A percentile compares a stretch with the other conserved stretches of the same genome.
These are phyloP conservation scores for Cerioporus squamosus DNA, from an alignment of 1,284 basidiomycete genomes.

Conservation along the genomic window DNA sequence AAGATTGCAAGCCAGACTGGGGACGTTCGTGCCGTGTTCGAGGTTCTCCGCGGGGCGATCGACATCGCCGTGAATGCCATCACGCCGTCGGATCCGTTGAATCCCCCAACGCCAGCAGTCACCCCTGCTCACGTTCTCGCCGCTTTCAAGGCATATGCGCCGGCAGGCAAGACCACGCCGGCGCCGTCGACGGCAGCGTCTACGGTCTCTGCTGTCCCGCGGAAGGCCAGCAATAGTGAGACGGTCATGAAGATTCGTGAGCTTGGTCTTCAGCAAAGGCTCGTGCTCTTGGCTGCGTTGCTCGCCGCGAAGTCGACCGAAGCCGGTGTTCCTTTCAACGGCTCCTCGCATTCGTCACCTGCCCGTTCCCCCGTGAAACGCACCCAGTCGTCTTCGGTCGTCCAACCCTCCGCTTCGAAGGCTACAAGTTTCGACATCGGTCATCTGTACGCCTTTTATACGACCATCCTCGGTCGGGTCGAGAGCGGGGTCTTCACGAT, in stretches of 20 bases:
- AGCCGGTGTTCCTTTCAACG: conserved; percentile 54
- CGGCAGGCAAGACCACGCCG: conserved; percentile 43
- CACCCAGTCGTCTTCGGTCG: conserved; percentile 34
- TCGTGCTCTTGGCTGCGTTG: conserved; percentile 65
- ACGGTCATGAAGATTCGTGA: conserved; percentile 64
- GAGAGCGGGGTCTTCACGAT: conserved; percentile 59
- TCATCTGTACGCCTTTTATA: conserved; percentile 69
- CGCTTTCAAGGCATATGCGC: conserved; percentile 70
- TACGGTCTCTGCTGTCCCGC: conserved; percentile 18
- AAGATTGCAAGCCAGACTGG: conserved; percentile 80
- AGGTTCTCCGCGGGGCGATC: conserved; percentile 77
- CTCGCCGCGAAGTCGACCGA: conserved; percentile 66
- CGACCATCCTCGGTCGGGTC: conserved; percentile 56
- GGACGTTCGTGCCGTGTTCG: conserved; percentile 76
- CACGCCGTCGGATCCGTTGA: conserved; percentile 41
- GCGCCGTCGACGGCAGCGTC: conserved; percentile 17
- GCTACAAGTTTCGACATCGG: conserved; percentile 53
- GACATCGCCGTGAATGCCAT: conserved; percentile 53
- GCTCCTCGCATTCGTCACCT: conserved; percentile 41
- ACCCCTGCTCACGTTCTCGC: conserved; percentile 67
- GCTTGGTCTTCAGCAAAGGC: conserved; percentile 72
- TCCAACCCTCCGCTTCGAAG: conserved; percentile 25
- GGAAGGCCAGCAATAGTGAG: conserved; percentile 56
- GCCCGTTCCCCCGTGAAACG: conserved; percentile 56
- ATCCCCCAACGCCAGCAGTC: conserved; percentile 48